phyloP scores from a whole-genome alignment of 345 rosid species.

The Noccaea bulbosa region DNA sequence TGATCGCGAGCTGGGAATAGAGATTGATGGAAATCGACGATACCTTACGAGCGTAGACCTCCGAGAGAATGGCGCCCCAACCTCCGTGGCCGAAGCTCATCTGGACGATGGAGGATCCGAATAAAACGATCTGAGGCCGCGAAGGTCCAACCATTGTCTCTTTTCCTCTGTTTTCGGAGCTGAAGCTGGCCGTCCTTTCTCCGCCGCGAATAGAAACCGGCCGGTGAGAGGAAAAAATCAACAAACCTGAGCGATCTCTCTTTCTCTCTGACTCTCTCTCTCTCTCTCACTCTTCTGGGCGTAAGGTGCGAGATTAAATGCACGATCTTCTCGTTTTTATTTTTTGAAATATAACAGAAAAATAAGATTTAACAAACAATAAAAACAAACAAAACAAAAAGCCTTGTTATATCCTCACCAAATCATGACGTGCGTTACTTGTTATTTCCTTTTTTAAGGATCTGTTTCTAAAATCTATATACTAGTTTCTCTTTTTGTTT shows the following conservation, averaged over 20 bases:
- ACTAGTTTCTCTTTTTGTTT: constrained; percentile 10
- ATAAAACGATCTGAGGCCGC: constrained; percentile 91
- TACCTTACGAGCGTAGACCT: constrained; percentile 92
- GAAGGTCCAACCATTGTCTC: constrained; percentile 75
- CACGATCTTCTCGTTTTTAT: constrained; percentile 12
- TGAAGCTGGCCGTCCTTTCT: constrained; percentile 16
- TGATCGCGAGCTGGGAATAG: background rate
- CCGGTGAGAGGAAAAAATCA: constrained; percentile 21
- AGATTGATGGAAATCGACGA: constrained; percentile 10
- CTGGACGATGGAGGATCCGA: constrained; percentile 97
- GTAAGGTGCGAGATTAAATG: constrained; percentile 36
- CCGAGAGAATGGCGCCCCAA: constrained; percentile 92
- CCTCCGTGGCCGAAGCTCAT: constrained; percentile 89
- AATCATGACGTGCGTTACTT: constrained; percentile 15
- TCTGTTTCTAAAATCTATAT: constrained; percentile 7
- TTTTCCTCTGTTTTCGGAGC: constrained; percentile 19
- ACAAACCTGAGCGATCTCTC: constrained; percentile 34
- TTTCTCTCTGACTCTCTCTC: background rate
- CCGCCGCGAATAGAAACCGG: background rate
- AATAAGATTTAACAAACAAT: background rate
- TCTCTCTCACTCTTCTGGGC: constrained; percentile 18
- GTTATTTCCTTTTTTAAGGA: constrained; percentile 28
- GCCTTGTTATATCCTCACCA: constrained; percentile 3
- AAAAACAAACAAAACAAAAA: constrained; percentile 26
- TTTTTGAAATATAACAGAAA: background rate